phyloP scores from a whole-genome alignment of 306 rosid genomes.

The Oemleria cerasiformis region DNA sequence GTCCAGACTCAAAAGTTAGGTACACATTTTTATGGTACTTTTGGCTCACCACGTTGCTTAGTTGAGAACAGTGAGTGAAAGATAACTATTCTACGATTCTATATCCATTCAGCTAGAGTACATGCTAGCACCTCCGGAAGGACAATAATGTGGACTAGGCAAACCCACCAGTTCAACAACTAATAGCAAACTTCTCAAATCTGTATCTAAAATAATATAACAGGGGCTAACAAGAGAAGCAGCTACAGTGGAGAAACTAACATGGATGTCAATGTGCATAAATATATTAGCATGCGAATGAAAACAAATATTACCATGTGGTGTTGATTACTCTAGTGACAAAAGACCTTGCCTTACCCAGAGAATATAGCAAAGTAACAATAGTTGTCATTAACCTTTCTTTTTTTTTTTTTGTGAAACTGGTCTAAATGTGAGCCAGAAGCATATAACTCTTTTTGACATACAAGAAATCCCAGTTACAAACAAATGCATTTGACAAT shows the following conservation, averaged over 20 bases:
- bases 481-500: neutral
- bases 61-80: neutral
- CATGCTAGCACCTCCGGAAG: too few species aligned
- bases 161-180: neutral
- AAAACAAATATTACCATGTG: neutral
- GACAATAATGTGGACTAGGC: neutral
- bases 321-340: neutral
- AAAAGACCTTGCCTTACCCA: neutral
- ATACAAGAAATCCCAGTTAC: neutral
- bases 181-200: neutral
- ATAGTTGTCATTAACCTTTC: neutral
- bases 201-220: neutral
- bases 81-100: neutral
- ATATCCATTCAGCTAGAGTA: too few species aligned
- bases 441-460: neutral
- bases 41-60: slow-evolving; percentile 5
- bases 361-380: neutral
- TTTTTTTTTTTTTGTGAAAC: too few species aligned
- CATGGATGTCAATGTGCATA: neutral
- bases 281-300: neutral
- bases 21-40: neutral
- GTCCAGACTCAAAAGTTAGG: neutral
- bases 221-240: neutral
- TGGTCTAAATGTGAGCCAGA: neutral
- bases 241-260: too few species aligned